Evolutionary conservation across 2,329 filamentous ascomycete species (phyloP).

Genomic region (Alternaria sp.): DNA sequence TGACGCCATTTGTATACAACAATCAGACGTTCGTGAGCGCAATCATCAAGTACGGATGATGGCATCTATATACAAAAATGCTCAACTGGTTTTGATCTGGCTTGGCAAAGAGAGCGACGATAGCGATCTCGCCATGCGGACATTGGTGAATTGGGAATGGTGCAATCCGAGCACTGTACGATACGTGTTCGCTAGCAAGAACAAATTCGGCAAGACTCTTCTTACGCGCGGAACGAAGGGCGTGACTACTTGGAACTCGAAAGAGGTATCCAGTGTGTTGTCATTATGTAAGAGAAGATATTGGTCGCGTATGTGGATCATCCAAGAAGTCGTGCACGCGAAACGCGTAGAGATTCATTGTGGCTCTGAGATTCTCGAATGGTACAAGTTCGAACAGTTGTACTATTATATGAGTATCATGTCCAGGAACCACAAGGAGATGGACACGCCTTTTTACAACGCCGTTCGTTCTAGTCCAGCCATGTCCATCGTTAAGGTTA

Average conservation of each 20-base stretch:
- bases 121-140: background rate
- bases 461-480: background rate
- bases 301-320: background rate
- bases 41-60: slow-evolving; percentile 23
- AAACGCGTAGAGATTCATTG: background rate
- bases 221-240: background rate
- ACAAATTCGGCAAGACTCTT: background rate
- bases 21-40: slow-evolving; percentile 15
- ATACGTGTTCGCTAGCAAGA: background rate
- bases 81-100: background rate
- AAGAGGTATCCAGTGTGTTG: background rate
- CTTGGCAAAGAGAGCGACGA: background rate
- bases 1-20: slow-evolving; percentile 37
- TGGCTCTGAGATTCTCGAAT: background rate
- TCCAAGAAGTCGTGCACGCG: background rate
- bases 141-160: background rate
- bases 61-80: background rate
- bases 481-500: background rate
- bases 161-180: background rate
- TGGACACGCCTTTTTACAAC: background rate
- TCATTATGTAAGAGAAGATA: background rate
- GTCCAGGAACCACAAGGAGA: rapidly evolving
- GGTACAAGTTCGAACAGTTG: background rate
- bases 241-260: background rate
- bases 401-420: background rate